Percentiles rank a stretch among this genome's conserved stretches.
These are phyloP conservation scores for Pelargonium nanum DNA, from an alignment of 345 rosid genomes.

Conservation along the genomic window DNA sequence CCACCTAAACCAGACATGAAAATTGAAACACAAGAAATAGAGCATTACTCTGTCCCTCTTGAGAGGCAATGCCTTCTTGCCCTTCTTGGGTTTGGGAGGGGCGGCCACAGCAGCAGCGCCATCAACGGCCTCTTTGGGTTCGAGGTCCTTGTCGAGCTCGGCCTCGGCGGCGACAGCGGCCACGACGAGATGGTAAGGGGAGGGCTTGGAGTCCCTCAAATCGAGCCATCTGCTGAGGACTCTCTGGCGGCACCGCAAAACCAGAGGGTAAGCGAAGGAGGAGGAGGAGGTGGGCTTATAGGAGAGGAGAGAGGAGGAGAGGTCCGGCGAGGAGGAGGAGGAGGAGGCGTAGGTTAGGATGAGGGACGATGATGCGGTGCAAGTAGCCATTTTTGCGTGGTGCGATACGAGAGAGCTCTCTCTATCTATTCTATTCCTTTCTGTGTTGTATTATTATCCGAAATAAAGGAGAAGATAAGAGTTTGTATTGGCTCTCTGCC, in stretches of 20 bases:
- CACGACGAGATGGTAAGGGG: constrained; percentile 16
- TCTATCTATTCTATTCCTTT: not conserved
- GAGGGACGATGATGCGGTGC: constrained; percentile 37
- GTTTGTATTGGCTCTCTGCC: no score
- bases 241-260: constrained; percentile 16
- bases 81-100: constrained; percentile 68
- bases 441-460: not conserved
- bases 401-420: not conserved
- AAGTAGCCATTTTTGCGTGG: constrained; percentile 42
- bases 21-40: not conserved
- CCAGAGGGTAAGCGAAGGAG: constrained; percentile 28
- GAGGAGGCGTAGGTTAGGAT: constrained; percentile 45
- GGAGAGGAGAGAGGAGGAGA: constrained; percentile 34
- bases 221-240: constrained; percentile 9
- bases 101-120: constrained; percentile 24
- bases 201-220: not conserved
- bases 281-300: constrained; percentile 26
- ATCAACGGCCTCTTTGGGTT: constrained; percentile 16
- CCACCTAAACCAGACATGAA: not conserved
- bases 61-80: constrained; percentile 70
- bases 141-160: constrained; percentile 34
- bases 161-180: constrained; percentile 45
- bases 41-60: constrained; percentile 79
- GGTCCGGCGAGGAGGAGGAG: constrained; percentile 40
- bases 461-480: not conserved